Evolutionary conservation across 192 early-diverging fungal genomes (phyloP).

Genomic region (Mortierella antarctica): DNA sequence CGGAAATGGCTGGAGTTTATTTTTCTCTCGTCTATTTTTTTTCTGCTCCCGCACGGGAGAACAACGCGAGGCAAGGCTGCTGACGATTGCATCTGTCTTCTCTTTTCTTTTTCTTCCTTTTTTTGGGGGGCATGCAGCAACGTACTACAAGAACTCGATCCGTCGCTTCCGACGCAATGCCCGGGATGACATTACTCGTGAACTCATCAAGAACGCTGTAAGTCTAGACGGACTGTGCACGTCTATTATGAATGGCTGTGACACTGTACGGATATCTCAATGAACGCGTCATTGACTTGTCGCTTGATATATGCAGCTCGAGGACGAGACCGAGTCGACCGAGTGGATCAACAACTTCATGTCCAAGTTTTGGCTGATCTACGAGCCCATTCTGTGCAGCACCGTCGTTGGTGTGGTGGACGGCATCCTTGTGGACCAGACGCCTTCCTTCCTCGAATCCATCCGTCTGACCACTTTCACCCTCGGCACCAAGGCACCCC

Average conservation of each 20-base stretch:
- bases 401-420: slow-evolving; percentile 79
- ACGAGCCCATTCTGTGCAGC: slow-evolving; percentile 86
- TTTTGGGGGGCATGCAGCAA: slow-evolving; percentile 56
- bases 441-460: slow-evolving; percentile 85
- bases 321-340: slow-evolving; percentile 69
- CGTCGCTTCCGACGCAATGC: slow-evolving; percentile 74
- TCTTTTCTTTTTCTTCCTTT: not conserved
- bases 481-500: slow-evolving; percentile 80
- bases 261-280: too few relatives aligned
- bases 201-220: slow-evolving; percentile 62
- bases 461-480: slow-evolving; percentile 80
- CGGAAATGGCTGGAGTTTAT: too few relatives aligned
- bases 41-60: too few relatives aligned
- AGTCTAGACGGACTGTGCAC: not conserved
- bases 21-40: too few relatives aligned
- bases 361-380: slow-evolving; percentile 89
- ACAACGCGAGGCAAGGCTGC: too few relatives aligned
- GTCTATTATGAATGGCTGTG: too few relatives aligned
- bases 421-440: slow-evolving; percentile 75
- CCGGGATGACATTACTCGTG: slow-evolving; percentile 76
- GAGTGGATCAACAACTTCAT: slow-evolving; percentile 95
- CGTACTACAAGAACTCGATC: slow-evolving; percentile 81
- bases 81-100: too few relatives aligned
- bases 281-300: too few relatives aligned
- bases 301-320: slow-evolving; percentile 30